Conservation (phyloP, 352 stramenopile genomes). For the Hyphochytrium catenoides region DNA sequence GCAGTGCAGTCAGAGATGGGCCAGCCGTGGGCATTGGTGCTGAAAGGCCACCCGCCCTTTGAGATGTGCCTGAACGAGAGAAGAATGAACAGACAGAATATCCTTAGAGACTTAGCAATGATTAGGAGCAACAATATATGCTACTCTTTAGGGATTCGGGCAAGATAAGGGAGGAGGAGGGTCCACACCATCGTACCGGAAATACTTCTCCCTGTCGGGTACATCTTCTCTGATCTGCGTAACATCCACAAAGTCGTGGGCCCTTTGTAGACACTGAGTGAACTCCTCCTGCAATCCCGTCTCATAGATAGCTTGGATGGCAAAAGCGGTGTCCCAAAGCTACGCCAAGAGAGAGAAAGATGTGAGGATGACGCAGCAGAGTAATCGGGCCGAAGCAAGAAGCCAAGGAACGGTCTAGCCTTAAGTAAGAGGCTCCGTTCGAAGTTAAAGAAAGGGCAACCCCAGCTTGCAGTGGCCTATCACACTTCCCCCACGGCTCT, state of each 20-base stretch:
- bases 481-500: too few species aligned
- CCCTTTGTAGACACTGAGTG: constrained; percentile 3
- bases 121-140: too few species aligned
- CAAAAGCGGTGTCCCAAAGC: constrained; percentile 69
- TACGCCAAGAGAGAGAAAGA: too few species aligned
- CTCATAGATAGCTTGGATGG: constrained; percentile 40
- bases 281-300: constrained; percentile 11
- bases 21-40: constrained; percentile 63
- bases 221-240: constrained; percentile 49
- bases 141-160: background rate
- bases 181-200: constrained; percentile 46
- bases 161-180: constrained; percentile 1
- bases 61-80: background rate
- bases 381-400: too few species aligned
- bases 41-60: constrained; percentile 63
- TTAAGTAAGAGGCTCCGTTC: too few species aligned
- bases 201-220: constrained; percentile 33
- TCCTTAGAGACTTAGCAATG: too few species aligned
- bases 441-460: too few species aligned
- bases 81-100: background rate
- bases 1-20: constrained; percentile 72
- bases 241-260: constrained; percentile 42
- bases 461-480: too few species aligned
- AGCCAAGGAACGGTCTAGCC: too few species aligned
- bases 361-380: too few species aligned